Conservation (phyloP, 192 early-diverging fungal species). For the Coemansia sp. region DNA sequence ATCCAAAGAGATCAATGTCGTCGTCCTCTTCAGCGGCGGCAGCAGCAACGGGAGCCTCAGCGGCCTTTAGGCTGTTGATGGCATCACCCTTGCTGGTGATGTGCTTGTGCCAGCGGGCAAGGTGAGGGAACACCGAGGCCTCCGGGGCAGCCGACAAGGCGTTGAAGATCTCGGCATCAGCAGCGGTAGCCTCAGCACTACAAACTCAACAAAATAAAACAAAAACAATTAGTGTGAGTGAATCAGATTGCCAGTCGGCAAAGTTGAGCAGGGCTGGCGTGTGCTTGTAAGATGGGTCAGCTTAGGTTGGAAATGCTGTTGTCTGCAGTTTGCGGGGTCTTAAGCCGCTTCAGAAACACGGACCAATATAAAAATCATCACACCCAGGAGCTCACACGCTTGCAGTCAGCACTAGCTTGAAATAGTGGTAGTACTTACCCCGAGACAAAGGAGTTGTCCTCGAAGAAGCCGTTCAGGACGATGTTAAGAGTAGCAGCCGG, state of each 20-base stretch:
- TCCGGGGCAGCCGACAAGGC: constrained; percentile 70
- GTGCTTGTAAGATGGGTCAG: constrained; percentile 19
- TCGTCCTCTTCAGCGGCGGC: constrained; percentile 82
- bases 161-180: constrained; percentile 86
- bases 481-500: constrained; percentile 61
- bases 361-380: constrained; percentile 59
- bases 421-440: constrained; percentile 57
- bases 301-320: constrained; percentile 36
- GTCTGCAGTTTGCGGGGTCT: constrained; percentile 59
- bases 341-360: constrained; percentile 63
- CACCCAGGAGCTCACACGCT: constrained; percentile 12
- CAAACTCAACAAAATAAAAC: constrained; percentile 1
- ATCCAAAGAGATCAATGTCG: constrained; percentile 94
- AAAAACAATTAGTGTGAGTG: not conserved
- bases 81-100: constrained; percentile 57
- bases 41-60: constrained; percentile 55
- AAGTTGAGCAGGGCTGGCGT: not conserved
- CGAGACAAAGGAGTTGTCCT: constrained; percentile 72
- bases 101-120: constrained; percentile 95
- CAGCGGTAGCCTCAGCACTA: constrained; percentile 72
- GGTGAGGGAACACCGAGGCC: constrained; percentile 75
- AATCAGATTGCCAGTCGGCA: not conserved
- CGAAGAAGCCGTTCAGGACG: constrained; percentile 74
- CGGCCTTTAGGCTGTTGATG: constrained; percentile 39
- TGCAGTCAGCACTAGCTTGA: not conserved